Evolutionary conservation across 192 early-diverging fungal genomes (phyloP), one percentile per base, ranked within the genome.

Genomic region (Mortierella claussenii): DNA sequence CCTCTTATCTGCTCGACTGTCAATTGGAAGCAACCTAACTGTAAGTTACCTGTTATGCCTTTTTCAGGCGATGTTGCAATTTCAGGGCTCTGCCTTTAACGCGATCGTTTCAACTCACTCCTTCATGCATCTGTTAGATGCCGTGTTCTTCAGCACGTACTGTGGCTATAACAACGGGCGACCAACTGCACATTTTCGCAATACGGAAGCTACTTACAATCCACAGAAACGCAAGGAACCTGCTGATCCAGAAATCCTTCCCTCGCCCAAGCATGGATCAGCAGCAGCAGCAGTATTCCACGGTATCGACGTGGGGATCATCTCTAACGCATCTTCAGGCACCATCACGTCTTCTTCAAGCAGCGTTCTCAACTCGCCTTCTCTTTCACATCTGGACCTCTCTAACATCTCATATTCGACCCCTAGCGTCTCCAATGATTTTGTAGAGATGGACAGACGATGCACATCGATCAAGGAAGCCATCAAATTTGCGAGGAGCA

Each of bases 11-110:
- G 98, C 81, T 93, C 92, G 15, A 90, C 95, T n/a, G 69, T 98
- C 49, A 99, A 96, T 82, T 98, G 98, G 98, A 99, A 99, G 80
- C 98, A 99, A 65, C 97, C 97, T 23, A 98, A 98, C 73, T 99
- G 90, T 89, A 85, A 85, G 84, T 79, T 36, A n/a, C n/a, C n/a
- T n/a, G n/a, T n/a, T n/a, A n/a, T n/a, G n/a, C n/a, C n/a, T n/a
- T n/a, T n/a, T n/a, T n/a, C n/a, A n/a, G n/a, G n/a, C n/a, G n/a
- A n/a, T n/a, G n/a, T n/a, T n/a, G n/a, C n/a, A n/a, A n/a, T n/a
- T n/a, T n/a, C n/a, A n/a, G n/a, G n/a, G n/a, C n/a, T n/a, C n/a
- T n/a, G n/a, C n/a, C n/a, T n/a, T n/a, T n/a, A n/a, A n/a, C n/a
- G n/a, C n/a, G n/a, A n/a, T n/a, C n/a, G n/a, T n/a, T n/a, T n/a